Percentiles rank a stretch among this genome's conserved stretches.
These are phyloP conservation scores for Panicum hallii DNA, from an alignment of 202 grass and related monocot genomes.

Conservation along the genomic window DNA sequence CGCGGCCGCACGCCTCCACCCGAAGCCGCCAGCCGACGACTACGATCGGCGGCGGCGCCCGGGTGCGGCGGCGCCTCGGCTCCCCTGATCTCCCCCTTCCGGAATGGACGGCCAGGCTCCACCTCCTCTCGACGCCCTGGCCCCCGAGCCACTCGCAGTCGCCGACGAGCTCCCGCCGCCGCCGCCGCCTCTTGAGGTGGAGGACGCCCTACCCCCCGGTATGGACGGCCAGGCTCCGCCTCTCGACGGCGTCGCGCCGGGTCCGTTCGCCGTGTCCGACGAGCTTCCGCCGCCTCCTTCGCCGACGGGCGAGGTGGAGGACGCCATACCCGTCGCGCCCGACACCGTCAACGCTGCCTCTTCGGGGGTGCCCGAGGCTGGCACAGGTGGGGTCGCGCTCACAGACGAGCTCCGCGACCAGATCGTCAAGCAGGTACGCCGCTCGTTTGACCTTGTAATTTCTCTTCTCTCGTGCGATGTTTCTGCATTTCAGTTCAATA, in stretches of 20 bases:
- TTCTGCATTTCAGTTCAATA: not conserved
- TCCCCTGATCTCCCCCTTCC: conserved; percentile 42
- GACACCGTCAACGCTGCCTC: conserved; percentile 4
- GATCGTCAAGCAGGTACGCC: conserved; percentile 73
- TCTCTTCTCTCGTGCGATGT: not conserved
- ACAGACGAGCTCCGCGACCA: conserved; percentile 69
- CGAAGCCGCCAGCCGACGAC: conserved; percentile 42
- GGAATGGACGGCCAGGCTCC: conserved; percentile 45
- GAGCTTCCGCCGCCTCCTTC: not conserved
- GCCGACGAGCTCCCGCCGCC: not conserved
- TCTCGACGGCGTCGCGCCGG: not conserved
- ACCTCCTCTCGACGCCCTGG: not conserved
- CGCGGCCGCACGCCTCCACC: conserved; percentile 13
- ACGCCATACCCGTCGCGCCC: conserved; percentile 30
- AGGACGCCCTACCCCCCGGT: not conserved
- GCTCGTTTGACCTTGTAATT: not conserved
- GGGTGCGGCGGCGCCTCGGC: conserved; percentile 36
- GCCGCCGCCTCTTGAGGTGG: not conserved
- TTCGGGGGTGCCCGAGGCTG: not conserved
- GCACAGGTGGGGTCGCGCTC: conserved; percentile 37
- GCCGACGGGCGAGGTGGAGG: conserved; percentile 21
- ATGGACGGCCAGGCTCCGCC: conserved; percentile 8
- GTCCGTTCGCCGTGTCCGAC: not conserved
- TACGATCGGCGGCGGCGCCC: conserved; percentile 40
- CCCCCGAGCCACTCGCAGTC: conserved; percentile 1